These are phyloP conservation scores for Vachellia collinsii DNA, from an alignment of 306 rosid species.

Conservation along the genomic window DNA sequence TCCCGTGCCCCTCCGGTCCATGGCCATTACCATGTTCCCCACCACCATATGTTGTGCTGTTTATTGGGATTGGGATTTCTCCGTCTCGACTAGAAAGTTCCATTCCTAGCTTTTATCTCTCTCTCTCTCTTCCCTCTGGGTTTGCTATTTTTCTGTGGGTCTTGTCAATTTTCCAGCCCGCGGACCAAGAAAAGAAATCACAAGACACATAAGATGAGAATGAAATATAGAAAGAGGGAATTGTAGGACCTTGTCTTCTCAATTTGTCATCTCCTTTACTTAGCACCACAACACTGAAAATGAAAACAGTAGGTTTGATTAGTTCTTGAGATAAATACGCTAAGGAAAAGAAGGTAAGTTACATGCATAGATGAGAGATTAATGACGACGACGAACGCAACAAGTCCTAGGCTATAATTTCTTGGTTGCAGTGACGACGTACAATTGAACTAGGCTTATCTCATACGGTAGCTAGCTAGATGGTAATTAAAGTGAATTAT, in stretches of 20 bases:
- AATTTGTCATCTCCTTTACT: slow-evolving; percentile 2
- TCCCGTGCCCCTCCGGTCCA: slow-evolving; percentile 43
- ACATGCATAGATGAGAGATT: background rate
- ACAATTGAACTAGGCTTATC: background rate
- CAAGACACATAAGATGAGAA: slow-evolving; percentile 7
- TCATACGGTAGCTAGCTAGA: background rate
- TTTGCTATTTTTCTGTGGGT: background rate
- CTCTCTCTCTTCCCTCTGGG: background rate
- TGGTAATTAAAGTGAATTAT: slow-evolving; percentile 7
- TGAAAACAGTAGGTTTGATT: slow-evolving; percentile 2
- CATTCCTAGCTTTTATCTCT: slow-evolving; percentile 35
- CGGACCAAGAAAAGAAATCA: slow-evolving; percentile 19
- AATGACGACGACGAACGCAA: background rate
- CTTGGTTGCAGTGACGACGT: slow-evolving; percentile 4
- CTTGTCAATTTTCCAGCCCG: slow-evolving; percentile 3
- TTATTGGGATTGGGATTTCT: slow-evolving; percentile 64
- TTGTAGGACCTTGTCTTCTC: slow-evolving; percentile 19
- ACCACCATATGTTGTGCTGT: slow-evolving; percentile 40
- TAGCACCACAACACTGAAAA: background rate
- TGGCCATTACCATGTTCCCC: slow-evolving; percentile 42
- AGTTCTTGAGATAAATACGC: background rate
- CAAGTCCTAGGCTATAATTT: slow-evolving; percentile 2
- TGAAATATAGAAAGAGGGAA: background rate
- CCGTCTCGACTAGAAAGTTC: slow-evolving; percentile 58
- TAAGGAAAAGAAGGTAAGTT: background rate